These are phyloP conservation scores for Sphagnum magellanicum DNA, from an alignment of 228 moss, liverwort and hornwort genomes.

Conservation along the genomic window DNA sequence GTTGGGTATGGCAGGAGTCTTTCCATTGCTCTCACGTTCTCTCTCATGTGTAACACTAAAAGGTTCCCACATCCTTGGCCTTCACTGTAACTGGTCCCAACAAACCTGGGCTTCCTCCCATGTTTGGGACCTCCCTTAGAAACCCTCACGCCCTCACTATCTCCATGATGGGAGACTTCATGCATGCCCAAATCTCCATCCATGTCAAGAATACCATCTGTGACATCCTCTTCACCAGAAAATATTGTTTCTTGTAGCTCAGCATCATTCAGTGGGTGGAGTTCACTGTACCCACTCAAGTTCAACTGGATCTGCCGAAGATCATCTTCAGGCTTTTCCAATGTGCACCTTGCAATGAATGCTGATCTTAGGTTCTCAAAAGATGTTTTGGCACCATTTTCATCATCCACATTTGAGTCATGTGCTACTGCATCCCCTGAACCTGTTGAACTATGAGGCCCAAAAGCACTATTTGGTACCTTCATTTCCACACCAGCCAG, in stretches of 20 bases:
- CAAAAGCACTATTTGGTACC: conserved; percentile 22
- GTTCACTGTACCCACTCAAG: conserved; percentile 50
- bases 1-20: conserved; percentile 67
- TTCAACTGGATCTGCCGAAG: conserved; percentile 41
- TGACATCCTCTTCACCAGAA: conserved; percentile 16
- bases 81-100: conserved; percentile 53
- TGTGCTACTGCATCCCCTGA: not conserved
- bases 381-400: conserved; percentile 3
- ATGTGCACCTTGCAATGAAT: conserved; percentile 15
- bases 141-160: conserved; percentile 19
- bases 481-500: conserved; percentile 21
- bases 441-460: conserved; percentile 23
- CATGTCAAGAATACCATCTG: conserved; percentile 17
- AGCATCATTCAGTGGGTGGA: conserved; percentile 63
- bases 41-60: conserved; percentile 46
- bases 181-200: conserved; percentile 40
- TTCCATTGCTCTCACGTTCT: conserved; percentile 53
- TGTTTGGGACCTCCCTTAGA: conserved; percentile 12
- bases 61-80: conserved; percentile 75
- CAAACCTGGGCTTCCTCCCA: conserved; percentile 11
- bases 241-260: conserved; percentile 50
- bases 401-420: not conserved
- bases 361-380: conserved; percentile 39
- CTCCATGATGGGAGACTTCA: conserved; percentile 37
- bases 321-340: conserved; percentile 20